Base-by-base conservation (phyloP, 1,139 yeast genomes). In the Kodamaea anthophila region DNA sequence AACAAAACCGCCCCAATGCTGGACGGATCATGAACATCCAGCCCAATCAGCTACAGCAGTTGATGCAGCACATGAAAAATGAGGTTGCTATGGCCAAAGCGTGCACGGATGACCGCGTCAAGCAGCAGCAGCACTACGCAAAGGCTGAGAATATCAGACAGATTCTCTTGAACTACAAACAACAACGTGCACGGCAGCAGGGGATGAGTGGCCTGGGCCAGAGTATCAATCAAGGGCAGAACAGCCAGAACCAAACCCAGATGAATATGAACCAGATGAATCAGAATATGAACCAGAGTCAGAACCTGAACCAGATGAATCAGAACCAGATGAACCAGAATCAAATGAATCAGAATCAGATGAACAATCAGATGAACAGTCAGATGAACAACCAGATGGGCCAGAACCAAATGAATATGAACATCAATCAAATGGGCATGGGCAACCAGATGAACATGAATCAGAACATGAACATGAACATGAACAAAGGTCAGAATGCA, bases 141-240 rank as follows among this genome's bases (percentile, higher is more conserved):
- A 77, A 75, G 37, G 93, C 91, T 2, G 82, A 82, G 34, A 72
- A 72, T 35, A 76, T 84, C 42, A 74, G 70, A 42, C 65, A 60
- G 50, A 66, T 61, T 35, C 65, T 69, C 36, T 40, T 62, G 20
- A 60, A 50, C 32, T 65, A 62, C 40, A 66, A 64, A 33, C 70
- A 65, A 34, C 68, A 62, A 32, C 47, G 49, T 31, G 56, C 55
- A 3, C 32, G 46, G 14, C 39, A 37, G 33, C 42, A 36, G 18
- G 39, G 28, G 5, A 15, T 23, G 26, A 16, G 9, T 15, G 9
- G 20, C 8, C 27, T 16, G 15, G 27, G 27, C 9, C 15, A 15
- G 21, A 15, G 36, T 16, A 15, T 13, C 5, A 18, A 16, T 9
- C 27, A 24, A 13, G 7, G 20, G 4, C 12, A 16, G n/a, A 24